Percentiles rank a stretch among this genome's conserved stretches.
Conservation (phyloP, 371 early-diverging fungal species). For the Smittium mucronatum region DNA sequence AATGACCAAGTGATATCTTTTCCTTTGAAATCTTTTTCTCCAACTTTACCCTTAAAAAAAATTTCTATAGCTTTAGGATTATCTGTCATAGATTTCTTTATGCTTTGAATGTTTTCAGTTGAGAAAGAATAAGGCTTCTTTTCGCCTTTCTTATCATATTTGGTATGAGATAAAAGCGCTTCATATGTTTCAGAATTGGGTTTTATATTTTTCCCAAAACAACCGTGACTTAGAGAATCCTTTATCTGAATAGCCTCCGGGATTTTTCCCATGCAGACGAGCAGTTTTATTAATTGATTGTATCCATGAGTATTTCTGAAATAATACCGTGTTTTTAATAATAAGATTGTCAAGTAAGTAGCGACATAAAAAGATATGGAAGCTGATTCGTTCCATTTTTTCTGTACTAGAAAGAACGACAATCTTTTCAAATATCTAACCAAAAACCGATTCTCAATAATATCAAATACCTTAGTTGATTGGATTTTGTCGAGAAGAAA, state of each 20-base stretch:
- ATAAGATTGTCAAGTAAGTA: neutral
- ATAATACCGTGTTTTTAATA: neutral
- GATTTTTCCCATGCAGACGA: neutral
- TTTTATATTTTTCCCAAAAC: neutral
- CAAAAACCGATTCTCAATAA: neutral
- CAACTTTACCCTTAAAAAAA: neutral
- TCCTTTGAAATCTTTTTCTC: neutral
- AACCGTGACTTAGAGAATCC: neutral
- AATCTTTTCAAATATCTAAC: neutral
- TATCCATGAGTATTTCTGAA: neutral
- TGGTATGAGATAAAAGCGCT: neutral
- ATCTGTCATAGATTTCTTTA: neutral
- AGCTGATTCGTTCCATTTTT: neutral
- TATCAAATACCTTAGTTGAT: neutral
- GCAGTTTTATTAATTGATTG: neutral
- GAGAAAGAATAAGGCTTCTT: neutral
- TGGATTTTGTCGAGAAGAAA: neutral
- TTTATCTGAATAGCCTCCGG: neutral
- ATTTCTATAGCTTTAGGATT: neutral
- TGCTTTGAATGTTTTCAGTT: neutral
- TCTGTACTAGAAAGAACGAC: neutral
- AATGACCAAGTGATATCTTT: neutral
- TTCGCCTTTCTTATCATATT: neutral
- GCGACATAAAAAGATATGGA: neutral
- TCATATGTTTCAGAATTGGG: neutral